Conservation (phyloP, 768 basidiomycete species). For the Boletus pseudo-olivaceus region DNA sequence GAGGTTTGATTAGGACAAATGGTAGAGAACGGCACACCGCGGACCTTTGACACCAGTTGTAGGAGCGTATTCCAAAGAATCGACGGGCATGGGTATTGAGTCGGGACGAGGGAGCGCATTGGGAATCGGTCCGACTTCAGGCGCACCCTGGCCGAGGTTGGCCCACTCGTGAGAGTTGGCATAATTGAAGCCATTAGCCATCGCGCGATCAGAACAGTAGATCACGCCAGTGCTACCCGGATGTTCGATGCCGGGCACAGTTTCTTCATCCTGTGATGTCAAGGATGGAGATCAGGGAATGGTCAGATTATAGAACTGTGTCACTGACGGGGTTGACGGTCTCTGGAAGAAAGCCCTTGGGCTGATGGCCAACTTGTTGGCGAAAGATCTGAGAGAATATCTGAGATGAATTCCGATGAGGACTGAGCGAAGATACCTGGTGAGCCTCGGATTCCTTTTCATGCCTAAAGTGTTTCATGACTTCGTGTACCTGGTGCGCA, state of each 20-base stretch:
- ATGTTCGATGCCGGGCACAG: constrained; percentile 83
- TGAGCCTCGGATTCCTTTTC: constrained; percentile 90
- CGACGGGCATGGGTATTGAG: constrained; percentile 60
- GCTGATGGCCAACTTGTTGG: constrained; percentile 63
- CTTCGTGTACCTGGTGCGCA: constrained; percentile 61
- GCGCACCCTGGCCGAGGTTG: constrained; percentile 89
- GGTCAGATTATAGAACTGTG: background rate
- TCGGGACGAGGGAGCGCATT: constrained; percentile 65
- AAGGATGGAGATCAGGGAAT: constrained; percentile 1
- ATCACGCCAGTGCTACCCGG: constrained; percentile 65
- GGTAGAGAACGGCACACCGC: constrained; percentile 1
- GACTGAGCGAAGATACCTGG: constrained; percentile 43
- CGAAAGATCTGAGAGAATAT: constrained; percentile 61
- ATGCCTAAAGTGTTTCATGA: constrained; percentile 61
- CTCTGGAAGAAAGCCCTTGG: constrained; percentile 62
- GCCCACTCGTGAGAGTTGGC: constrained; percentile 78
- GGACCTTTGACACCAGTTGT: constrained; percentile 86
- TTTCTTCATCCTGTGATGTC: constrained; percentile 69
- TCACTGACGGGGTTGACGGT: constrained; percentile 63
- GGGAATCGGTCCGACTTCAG: constrained; percentile 84
- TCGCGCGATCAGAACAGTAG: constrained; percentile 92
- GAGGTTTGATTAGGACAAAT: constrained; percentile 1
- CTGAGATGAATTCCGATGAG: background rate
- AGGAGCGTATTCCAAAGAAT: constrained; percentile 86
- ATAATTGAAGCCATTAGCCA: constrained; percentile 90